These are phyloP conservation scores for Haematococcus lacustris DNA, from an alignment of 139 green algal genomes.

Conservation along the genomic window DNA sequence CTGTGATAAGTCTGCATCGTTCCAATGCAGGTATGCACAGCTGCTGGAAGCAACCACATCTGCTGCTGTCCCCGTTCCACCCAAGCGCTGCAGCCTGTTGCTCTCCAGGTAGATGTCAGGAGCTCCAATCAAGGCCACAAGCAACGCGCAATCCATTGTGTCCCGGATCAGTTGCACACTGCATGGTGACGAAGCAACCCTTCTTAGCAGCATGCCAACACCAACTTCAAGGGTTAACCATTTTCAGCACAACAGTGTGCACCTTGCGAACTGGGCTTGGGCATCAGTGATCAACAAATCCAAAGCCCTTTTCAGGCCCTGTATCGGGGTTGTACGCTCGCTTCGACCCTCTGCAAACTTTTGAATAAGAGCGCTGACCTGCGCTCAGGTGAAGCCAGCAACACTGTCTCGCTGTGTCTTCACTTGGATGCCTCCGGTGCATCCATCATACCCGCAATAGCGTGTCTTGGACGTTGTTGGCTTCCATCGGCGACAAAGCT, in stretches of 20 bases:
- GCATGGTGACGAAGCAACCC: not conserved
- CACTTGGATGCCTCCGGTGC: not conserved
- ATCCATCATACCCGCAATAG: slow-evolving; percentile 26
- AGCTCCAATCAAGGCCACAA: slow-evolving; percentile 29
- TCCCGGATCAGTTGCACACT: slow-evolving; percentile 35
- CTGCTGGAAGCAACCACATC: slow-evolving; percentile 9
- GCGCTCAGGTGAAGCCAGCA: not conserved
- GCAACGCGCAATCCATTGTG: slow-evolving; percentile 24
- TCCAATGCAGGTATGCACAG: slow-evolving; percentile 18
- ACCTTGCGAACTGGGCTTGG: slow-evolving; percentile 38
- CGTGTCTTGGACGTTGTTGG: slow-evolving; percentile 31
- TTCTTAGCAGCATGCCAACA: not conserved
- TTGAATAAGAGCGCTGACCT: slow-evolving; percentile 48
- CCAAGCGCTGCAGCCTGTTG: slow-evolving; percentile 20
- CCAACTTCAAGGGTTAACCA: not conserved
- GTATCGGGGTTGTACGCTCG: slow-evolving; percentile 38
- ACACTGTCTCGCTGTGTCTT: not conserved
- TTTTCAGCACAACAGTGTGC: not conserved
- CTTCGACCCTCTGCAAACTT: slow-evolving; percentile 38
- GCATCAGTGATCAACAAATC: slow-evolving; percentile 38
- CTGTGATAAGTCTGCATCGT: not conserved
- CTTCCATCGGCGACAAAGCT: slow-evolving; percentile 19
- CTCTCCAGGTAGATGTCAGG: slow-evolving; percentile 17
- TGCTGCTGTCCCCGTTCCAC: slow-evolving; percentile 3
- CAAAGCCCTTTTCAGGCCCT: slow-evolving; percentile 34